A percentile compares a stretch with the other conserved stretches of the same genome.
These are phyloP conservation scores for Leishmania aethiopica DNA, from an alignment of 208 protist genomes.

Conservation along the genomic window DNA sequence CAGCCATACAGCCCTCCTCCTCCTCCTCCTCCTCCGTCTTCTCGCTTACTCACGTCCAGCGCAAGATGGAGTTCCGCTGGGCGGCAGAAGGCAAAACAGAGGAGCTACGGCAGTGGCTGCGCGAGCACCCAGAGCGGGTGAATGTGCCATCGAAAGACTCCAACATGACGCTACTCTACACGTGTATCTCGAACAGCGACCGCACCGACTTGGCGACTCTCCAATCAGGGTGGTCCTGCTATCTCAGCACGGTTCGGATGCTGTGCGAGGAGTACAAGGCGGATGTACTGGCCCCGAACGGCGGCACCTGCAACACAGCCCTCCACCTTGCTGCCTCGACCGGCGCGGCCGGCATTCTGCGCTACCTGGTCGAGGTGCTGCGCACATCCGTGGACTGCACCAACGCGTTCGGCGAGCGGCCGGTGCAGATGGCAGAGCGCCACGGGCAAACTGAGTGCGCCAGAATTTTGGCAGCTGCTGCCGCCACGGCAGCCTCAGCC, in stretches of 20 bases:
- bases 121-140: constrained; percentile 40
- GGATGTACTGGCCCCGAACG: constrained; percentile 49
- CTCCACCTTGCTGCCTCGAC: constrained; percentile 48
- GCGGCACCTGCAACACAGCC: constrained; percentile 48
- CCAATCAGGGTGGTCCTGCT: constrained; percentile 22
- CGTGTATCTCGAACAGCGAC: constrained; percentile 31
- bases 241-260: constrained; percentile 46
- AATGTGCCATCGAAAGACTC: constrained; percentile 42
- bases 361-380: constrained; percentile 37
- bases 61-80: constrained; percentile 47
- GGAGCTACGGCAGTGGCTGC: constrained; percentile 60
- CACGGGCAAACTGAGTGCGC: constrained; percentile 16
- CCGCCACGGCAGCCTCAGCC: not conserved
- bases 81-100: constrained; percentile 47
- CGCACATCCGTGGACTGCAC: constrained; percentile 19
- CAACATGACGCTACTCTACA: constrained; percentile 58
- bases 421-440: constrained; percentile 35
- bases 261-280: constrained; percentile 70
- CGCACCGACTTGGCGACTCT: constrained; percentile 27
- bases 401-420: constrained; percentile 43
- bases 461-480: constrained; percentile 7
- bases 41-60: not conserved
- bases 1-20: too few relatives aligned
- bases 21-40: not conserved
- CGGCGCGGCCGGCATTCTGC: constrained; percentile 35